phyloP scores from a whole-genome alignment of 1,284 basidiomycete species.

The Acaromyces ingoldii region DNA sequence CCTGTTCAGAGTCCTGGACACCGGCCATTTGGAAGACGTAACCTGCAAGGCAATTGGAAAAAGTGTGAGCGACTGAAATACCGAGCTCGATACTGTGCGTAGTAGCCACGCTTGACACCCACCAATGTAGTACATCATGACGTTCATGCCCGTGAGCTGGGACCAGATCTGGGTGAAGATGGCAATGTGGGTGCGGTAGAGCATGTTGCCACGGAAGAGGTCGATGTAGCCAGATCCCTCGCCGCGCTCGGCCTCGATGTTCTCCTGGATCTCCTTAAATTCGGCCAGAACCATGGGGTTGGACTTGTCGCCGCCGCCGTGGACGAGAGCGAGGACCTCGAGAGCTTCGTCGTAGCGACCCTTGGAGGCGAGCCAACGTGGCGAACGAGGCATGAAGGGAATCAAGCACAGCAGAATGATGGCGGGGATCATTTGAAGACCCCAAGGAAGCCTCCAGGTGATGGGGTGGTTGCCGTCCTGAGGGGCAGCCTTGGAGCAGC shows the following conservation, averaged over 20 bases:
- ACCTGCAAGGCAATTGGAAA: neutral
- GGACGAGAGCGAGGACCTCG: constrained; percentile 51
- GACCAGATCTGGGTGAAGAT: constrained; percentile 23
- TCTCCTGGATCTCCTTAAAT: constrained; percentile 63
- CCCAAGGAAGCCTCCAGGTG: constrained; percentile 64
- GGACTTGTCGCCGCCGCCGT: constrained; percentile 41
- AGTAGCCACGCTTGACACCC: neutral
- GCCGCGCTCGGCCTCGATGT: constrained; percentile 55
- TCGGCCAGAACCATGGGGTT: constrained; percentile 50
- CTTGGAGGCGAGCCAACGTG: constrained; percentile 61
- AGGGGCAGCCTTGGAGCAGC: constrained; percentile 10
- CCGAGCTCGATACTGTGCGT: neutral
- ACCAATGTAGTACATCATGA: constrained; percentile 49
- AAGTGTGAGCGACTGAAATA: neutral
- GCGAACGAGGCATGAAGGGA: constrained; percentile 64
- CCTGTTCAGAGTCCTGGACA: neutral
- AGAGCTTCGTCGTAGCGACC: constrained; percentile 22
- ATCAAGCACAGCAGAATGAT: constrained; percentile 54
- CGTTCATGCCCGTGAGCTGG: constrained; percentile 53
- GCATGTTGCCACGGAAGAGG: constrained; percentile 13
- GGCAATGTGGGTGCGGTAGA: constrained; percentile 20
- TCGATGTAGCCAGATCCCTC: constrained; percentile 13
- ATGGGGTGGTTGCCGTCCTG: constrained; percentile 10
- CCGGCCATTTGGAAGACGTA: constrained; percentile 18
- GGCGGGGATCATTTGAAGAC: constrained; percentile 60